Evolutionary conservation across 352 stramenopile genomes (phyloP).

Genomic region (Phytophthora europaea): DNA sequence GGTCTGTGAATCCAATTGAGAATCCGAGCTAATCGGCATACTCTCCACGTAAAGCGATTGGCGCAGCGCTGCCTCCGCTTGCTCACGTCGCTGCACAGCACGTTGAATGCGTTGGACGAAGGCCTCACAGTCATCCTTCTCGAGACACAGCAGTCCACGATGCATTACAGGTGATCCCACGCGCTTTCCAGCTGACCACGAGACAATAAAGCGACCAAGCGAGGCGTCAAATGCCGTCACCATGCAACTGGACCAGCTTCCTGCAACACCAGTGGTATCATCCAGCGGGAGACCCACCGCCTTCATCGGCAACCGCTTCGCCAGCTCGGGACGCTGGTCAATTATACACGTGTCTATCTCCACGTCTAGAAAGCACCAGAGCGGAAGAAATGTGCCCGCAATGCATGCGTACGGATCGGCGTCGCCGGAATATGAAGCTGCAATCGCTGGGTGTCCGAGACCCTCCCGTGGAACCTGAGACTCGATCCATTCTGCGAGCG

Average conservation of each 20-base stretch:
- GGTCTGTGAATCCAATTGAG: constrained; percentile 70
- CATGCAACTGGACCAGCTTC: constrained; percentile 83
- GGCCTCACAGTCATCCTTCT: constrained; percentile 54
- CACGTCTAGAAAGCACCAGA: constrained; percentile 82
- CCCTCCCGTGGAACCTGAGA: constrained; percentile 50
- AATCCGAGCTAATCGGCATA: constrained; percentile 78
- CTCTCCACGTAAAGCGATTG: constrained; percentile 77
- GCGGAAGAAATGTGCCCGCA: constrained; percentile 61
- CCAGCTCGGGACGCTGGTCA: constrained; percentile 26
- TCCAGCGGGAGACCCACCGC: constrained; percentile 74
- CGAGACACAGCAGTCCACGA: constrained; percentile 69
- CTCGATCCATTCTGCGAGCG: constrained; percentile 61
- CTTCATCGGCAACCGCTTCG: constrained; percentile 56
- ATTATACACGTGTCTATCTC: constrained; percentile 31
- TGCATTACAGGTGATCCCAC: constrained; percentile 77
- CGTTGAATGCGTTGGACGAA: constrained; percentile 59
- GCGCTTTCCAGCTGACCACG: constrained; percentile 79
- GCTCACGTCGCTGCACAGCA: constrained; percentile 53
- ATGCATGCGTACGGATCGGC: constrained; percentile 39
- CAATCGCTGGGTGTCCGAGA: constrained; percentile 56
- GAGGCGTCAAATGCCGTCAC: constrained; percentile 72
- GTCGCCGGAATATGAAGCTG: constrained; percentile 17
- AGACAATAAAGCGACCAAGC: constrained; percentile 69
- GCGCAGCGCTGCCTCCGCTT: constrained; percentile 74
- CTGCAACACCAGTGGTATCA: constrained; percentile 55